Conservation (phyloP, 495 filamentous ascomycete genomes). For the Rusavskia elegans region DNA sequence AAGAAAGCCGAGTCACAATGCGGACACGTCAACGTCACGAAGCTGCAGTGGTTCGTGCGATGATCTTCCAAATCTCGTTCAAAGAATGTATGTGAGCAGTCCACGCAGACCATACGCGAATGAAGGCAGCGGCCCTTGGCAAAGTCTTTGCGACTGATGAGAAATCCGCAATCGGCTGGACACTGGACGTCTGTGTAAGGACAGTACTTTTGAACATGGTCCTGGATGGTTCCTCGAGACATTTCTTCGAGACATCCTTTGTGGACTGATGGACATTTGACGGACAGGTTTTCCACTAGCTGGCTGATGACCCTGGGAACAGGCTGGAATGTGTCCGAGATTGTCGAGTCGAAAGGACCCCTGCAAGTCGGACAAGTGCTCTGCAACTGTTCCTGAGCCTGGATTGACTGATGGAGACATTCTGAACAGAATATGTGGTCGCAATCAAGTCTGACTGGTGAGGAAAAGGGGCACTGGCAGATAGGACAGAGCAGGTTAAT, state of each 20-base stretch:
- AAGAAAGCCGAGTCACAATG: slow-evolving; percentile 35
- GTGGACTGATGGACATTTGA: slow-evolving; percentile 34
- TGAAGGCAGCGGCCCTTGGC: slow-evolving; percentile 43
- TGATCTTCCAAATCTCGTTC: slow-evolving; percentile 42
- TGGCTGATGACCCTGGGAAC: too few relatives aligned
- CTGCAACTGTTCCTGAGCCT: not conserved
- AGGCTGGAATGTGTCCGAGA: too few relatives aligned
- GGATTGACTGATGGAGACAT: slow-evolving; percentile 50
- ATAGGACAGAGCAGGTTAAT: slow-evolving; percentile 72
- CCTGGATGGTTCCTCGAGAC: slow-evolving; percentile 49
- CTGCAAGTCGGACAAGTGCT: slow-evolving; percentile 21
- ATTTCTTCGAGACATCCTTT: slow-evolving; percentile 49
- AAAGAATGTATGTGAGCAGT: slow-evolving; percentile 38
- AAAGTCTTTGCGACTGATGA: slow-evolving; percentile 33
- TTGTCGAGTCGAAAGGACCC: slow-evolving; percentile 16
- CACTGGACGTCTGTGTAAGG: slow-evolving; percentile 50
- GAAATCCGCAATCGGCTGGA: slow-evolving; percentile 30
- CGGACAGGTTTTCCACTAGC: too few relatives aligned
- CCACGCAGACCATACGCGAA: slow-evolving; percentile 31
- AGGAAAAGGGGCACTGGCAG: slow-evolving; percentile 58
- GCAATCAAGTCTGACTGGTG: slow-evolving; percentile 57
- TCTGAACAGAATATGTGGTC: slow-evolving; percentile 62
- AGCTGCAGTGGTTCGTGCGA: slow-evolving; percentile 1
- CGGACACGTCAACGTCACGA: slow-evolving; percentile 26
- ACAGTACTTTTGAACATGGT: slow-evolving; percentile 65